Evolutionary conservation across 2,329 filamentous ascomycete species (phyloP).

Genomic region (Kalaharituber pfeilii): DNA sequence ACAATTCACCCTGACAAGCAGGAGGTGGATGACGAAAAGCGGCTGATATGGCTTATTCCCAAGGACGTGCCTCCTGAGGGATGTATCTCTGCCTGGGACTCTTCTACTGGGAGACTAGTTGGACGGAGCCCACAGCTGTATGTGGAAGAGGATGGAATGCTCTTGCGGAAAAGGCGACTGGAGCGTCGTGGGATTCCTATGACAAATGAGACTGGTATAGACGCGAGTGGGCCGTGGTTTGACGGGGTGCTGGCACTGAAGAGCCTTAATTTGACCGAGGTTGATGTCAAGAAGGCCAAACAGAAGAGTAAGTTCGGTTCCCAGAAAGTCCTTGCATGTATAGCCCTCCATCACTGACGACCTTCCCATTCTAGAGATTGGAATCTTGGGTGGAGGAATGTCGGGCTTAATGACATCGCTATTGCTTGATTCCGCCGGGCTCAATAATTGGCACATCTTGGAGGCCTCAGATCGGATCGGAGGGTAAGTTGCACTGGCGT

Average conservation of each 20-base stretch:
- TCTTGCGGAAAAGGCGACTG: constrained; percentile 6
- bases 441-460: constrained; percentile 44
- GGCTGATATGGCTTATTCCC: constrained; percentile 32
- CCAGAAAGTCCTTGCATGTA: background rate
- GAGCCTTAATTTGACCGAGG: constrained; percentile 35
- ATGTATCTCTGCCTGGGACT: constrained; percentile 33
- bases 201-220: constrained; percentile 35
- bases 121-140: constrained; percentile 30
- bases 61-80: constrained; percentile 27
- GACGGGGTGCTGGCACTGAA: constrained; percentile 44
- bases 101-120: constrained; percentile 24
- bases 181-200: constrained; percentile 29
- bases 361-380: constrained; percentile 29
- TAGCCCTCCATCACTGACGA: background rate
- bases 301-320: constrained; percentile 28
- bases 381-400: constrained; percentile 49
- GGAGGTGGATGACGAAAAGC: background rate
- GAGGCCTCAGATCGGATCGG: constrained; percentile 45
- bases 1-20: background rate
- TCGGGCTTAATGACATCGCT: constrained; percentile 42
- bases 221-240: constrained; percentile 43
- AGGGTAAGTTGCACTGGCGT: constrained; percentile 23
- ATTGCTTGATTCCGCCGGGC: constrained; percentile 36
- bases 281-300: constrained; percentile 39
- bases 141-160: constrained; percentile 24